Base-by-base conservation (phyloP, 2,329 filamentous ascomycete genomes). In the Curvularia spicifera region DNA sequence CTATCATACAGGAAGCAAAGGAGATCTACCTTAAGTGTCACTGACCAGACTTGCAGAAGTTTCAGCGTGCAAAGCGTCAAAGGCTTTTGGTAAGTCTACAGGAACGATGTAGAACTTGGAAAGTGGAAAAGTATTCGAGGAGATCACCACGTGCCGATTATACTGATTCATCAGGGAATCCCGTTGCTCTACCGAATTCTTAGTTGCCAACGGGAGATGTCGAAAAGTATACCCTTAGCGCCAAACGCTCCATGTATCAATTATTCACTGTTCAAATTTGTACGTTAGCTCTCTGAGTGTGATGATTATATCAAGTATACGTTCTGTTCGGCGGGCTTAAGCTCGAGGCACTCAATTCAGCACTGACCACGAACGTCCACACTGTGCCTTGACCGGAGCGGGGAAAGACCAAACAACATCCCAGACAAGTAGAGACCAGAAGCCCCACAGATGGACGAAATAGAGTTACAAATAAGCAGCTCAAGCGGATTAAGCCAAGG, bases 401-500 rank as follows among this genome's bases (percentile, higher is more conserved):
- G 29, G 10, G 29, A 12, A 31, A 10, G 4, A 29, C 28, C 28
- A 29, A 10, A 8, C 28, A 29, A 12, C 29, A 35, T 3, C 1
- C 5, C 1, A 5, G 15, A 35, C 33, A 35, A 12, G 15, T 35
- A 4, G 33, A 81, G 18, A 78, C 76, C n/a, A 78, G 66, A 4
- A 83, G 81, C 81, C 3, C 75, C 79, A 3, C 78, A 42, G 24
- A 78, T 65, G 59, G 78, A 81, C 31, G 81, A 70, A 3, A 76
- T 15, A 43, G 83, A 76, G 56, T 82, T 82, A 31, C 77, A 72
- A 63, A 78, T 78, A 9, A 83, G 71, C 1, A 83, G 72, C 61
- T 82, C 10, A 31, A 31, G 29, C 33, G 15, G 13, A 3, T n/a
- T 4, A 35, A 35, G 13, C 33, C 4, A 35, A n/a, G 33, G n/a